Evolutionary conservation across 768 basidiomycete genomes (phyloP).

Genomic region (Suillus hirtellus): DNA sequence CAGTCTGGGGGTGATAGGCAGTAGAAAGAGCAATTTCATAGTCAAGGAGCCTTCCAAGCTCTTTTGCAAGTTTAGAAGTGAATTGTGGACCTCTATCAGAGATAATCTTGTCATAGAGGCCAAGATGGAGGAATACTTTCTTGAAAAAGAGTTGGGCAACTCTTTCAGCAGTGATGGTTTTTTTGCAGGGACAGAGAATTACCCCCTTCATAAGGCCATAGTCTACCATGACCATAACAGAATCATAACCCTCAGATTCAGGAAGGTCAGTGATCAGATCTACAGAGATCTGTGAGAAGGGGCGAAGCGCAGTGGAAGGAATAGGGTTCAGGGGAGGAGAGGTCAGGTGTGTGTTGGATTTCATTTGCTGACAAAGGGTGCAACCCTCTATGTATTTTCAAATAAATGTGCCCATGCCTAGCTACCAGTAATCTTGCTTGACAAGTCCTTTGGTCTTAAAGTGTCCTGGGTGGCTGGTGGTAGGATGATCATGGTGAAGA

Average conservation of each 20-base stretch:
- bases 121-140: neutral
- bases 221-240: constrained; percentile 25
- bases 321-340: no score
- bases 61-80: constrained; percentile 19
- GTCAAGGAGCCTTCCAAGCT: constrained; percentile 16
- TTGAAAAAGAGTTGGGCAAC: constrained; percentile 16
- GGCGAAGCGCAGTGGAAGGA: no score
- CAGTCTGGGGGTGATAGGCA: constrained; percentile 40
- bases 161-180: constrained; percentile 16
- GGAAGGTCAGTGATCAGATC: no score
- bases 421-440: no score
- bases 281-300: no score
- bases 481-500: no score
- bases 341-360: no score
- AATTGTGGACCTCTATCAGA: constrained; percentile 23
- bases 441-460: no score
- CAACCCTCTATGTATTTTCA: no score
- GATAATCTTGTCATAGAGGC: constrained; percentile 7
- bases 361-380: no score
- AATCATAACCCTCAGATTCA: constrained; percentile 10
- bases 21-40: constrained; percentile 33
- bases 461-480: no score
- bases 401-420: no score
- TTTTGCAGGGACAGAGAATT: constrained; percentile 25
- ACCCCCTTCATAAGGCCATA: constrained; percentile 30